A percentile compares a stretch with the other conserved stretches of the same genome.
Conservation (phyloP, 2,329 filamentous ascomycete species). For the Aspergillus bombycis region DNA sequence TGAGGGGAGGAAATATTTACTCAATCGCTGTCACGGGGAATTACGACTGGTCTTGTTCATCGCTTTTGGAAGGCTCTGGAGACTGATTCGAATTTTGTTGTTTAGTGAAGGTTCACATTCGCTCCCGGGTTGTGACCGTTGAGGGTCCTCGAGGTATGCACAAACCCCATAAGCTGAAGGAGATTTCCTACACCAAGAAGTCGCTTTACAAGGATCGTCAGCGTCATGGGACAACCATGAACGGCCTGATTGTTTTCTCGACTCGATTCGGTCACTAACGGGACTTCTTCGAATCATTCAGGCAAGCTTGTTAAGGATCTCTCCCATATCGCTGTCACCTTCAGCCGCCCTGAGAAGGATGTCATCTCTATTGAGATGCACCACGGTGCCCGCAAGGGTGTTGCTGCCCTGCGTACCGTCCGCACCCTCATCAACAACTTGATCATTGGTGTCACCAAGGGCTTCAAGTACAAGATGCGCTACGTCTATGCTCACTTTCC, state of each 20-base stretch:
- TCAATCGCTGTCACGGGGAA: slow-evolving; percentile 6
- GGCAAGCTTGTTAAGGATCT: slow-evolving; percentile 97
- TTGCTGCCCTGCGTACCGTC: slow-evolving; percentile 97
- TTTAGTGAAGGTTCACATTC: slow-evolving; percentile 96
- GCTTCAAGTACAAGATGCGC: slow-evolving; percentile 99
- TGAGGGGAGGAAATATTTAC: slow-evolving; percentile 15
- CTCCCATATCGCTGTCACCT: slow-evolving; percentile 93
- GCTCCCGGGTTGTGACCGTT: slow-evolving; percentile 93
- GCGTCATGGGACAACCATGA: neutral
- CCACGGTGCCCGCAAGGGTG: slow-evolving; percentile 96
- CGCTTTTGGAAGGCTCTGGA: slow-evolving; percentile 11
- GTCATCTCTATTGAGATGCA: slow-evolving; percentile 96
- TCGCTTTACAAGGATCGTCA: neutral
- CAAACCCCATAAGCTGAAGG: neutral
- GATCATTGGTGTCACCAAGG: slow-evolving; percentile 97
- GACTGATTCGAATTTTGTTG: slow-evolving; percentile 33
- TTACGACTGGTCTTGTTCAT: slow-evolving; percentile 8
- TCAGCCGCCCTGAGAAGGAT: slow-evolving; percentile 83
- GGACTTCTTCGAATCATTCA: slow-evolving; percentile 37
- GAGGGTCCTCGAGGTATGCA: slow-evolving; percentile 87
- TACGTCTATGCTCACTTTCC: slow-evolving; percentile 99
- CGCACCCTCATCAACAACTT: slow-evolving; percentile 98
- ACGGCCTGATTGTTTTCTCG: neutral
- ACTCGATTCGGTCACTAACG: slow-evolving; percentile 4
- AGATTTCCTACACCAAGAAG: slow-evolving; percentile 7